Conservation (phyloP, 1,139 yeast genomes). For the Waltiozyma solani region DNA sequence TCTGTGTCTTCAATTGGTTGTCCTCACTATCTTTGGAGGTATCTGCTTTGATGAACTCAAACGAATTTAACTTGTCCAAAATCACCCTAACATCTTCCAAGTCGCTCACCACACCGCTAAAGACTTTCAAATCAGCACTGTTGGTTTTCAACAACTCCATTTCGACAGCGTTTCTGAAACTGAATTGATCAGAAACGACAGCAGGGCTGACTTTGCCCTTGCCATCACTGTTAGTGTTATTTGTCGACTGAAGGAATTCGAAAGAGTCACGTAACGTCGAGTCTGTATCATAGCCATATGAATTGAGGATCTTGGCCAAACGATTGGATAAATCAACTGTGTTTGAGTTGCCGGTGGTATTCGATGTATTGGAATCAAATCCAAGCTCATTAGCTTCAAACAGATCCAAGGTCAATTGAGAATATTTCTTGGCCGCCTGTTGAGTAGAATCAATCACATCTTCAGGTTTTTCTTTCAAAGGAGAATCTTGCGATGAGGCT, state of each 20-base stretch:
- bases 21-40: constrained; percentile 25
- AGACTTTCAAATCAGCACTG: constrained; percentile 46
- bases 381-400: constrained; percentile 4
- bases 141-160: constrained; percentile 60
- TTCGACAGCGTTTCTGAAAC: constrained; percentile 59
- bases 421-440: constrained; percentile 16
- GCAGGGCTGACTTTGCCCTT: constrained; percentile 29
- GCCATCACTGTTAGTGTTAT: constrained; percentile 23
- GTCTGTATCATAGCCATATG: constrained; percentile 33
- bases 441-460: constrained; percentile 4
- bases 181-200: constrained; percentile 38
- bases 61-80: constrained; percentile 16
- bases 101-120: constrained; percentile 41
- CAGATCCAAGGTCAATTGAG: constrained; percentile 13
- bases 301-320: constrained; percentile 41
- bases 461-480: background rate
- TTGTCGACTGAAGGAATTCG: constrained; percentile 33
- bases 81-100: constrained; percentile 8
- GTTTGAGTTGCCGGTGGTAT: constrained; percentile 20
- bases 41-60: constrained; percentile 16
- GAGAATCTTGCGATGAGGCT: background rate
- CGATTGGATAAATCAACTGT: constrained; percentile 28
- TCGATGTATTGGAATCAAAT: background rate
- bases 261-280: constrained; percentile 39
- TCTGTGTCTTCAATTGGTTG: constrained; percentile 15